A percentile compares a stretch with the other conserved stretches of the same genome.
Conservation (phyloP, 768 basidiomycete genomes). For the Hirschioporus abietinus region DNA sequence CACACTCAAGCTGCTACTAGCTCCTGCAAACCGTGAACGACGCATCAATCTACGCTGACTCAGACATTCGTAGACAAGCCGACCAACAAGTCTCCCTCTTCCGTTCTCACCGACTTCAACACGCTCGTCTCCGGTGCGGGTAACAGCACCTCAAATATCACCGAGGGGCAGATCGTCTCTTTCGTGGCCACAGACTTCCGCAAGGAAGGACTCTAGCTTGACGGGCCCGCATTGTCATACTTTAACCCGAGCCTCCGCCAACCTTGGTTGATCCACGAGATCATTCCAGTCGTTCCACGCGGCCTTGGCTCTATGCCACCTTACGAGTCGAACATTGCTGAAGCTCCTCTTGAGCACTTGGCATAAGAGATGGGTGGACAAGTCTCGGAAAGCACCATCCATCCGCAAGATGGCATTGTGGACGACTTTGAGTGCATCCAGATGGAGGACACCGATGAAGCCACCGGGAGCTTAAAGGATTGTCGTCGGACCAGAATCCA, state of each 20-base stretch:
- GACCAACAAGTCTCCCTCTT: constrained; percentile 57
- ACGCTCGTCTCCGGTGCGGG: constrained; percentile 34
- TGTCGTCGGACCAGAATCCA: background rate
- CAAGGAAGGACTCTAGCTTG: constrained; percentile 83
- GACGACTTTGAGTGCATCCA: background rate
- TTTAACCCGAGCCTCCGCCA: constrained; percentile 67
- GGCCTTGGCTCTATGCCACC: background rate
- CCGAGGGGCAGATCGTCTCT: constrained; percentile 56
- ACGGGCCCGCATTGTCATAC: constrained; percentile 51
- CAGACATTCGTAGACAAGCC: constrained; percentile 87
- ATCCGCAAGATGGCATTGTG: background rate
- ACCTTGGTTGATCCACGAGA: constrained; percentile 55
- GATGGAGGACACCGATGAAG: background rate
- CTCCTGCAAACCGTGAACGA: constrained; percentile 83
- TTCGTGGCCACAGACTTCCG: constrained; percentile 74
- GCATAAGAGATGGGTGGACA: background rate
- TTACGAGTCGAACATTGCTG: background rate
- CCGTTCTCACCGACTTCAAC: constrained; percentile 67
- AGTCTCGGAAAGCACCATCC: background rate
- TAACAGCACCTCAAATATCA: constrained; percentile 35
- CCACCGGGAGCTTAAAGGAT: background rate
- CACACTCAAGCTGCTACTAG: constrained; percentile 31
- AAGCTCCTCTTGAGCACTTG: background rate
- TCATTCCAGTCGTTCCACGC: background rate
- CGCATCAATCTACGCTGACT: constrained; percentile 68